Conservation (phyloP, 2,329 filamentous ascomycete genomes). For the Nigrospora osmanthi region DNA sequence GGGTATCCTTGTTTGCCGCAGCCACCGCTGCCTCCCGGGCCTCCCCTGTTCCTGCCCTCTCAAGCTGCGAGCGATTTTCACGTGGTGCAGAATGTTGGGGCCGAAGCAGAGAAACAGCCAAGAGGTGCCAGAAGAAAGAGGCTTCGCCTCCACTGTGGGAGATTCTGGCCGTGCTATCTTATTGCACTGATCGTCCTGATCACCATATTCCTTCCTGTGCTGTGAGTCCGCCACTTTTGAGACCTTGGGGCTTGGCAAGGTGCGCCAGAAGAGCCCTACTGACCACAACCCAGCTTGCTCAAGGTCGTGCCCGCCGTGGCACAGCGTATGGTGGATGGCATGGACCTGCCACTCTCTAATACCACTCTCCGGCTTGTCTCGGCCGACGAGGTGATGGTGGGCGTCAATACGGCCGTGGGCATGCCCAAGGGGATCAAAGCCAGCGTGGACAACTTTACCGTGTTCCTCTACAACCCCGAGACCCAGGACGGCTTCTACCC, state of each 20-base stretch:
- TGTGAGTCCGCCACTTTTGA: conserved; percentile 16
- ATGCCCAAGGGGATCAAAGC: conserved; percentile 25
- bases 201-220: conserved; percentile 28
- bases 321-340: conserved; percentile 26
- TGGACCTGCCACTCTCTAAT: conserved; percentile 24
- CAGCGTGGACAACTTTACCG: conserved; percentile 22
- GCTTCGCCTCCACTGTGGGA: conserved; percentile 23
- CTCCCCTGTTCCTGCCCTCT: no score
- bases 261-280: not conserved
- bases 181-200: conserved; percentile 24
- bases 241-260: no score
- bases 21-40: no score
- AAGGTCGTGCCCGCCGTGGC: conserved; percentile 30
- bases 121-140: conserved; percentile 16
- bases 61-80: no score
- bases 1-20: no score
- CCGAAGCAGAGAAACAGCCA: not conserved
- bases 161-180: conserved; percentile 28
- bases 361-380: conserved; percentile 24
- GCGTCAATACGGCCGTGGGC: conserved; percentile 23
- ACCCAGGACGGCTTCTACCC: conserved; percentile 15
- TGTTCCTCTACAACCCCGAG: conserved; percentile 23
- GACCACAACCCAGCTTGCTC: conserved; percentile 20
- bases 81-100: no score
- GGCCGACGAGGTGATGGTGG: conserved; percentile 21